Evolutionary conservation across 495 filamentous ascomycete genomes (phyloP).

Genomic region (Trypethelium eluteriae): DNA sequence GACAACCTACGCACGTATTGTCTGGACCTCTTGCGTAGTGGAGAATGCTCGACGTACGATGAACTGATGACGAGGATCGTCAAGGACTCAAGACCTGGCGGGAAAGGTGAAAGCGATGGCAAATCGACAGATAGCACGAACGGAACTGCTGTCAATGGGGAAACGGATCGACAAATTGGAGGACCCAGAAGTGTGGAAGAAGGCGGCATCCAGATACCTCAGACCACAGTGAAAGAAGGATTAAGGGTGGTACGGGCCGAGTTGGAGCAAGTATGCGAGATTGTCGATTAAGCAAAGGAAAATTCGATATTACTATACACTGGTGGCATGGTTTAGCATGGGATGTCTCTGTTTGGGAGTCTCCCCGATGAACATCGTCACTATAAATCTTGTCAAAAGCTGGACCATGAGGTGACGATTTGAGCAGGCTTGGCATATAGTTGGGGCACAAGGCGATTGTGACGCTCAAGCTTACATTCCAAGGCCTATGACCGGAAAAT

Average conservation of each 20-base stretch:
- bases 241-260: conserved; percentile 25
- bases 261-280: conserved; percentile 30
- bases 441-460: no score
- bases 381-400: no score
- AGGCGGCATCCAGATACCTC: conserved; percentile 24
- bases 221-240: conserved; percentile 25
- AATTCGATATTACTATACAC: no score
- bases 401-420: no score
- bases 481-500: no score
- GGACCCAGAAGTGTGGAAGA: conserved; percentile 17
- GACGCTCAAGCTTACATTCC: no score
- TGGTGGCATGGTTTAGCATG: no score
- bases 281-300: conserved; percentile 12
- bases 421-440: no score
- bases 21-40: conserved; percentile 28
- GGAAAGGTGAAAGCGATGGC: background rate
- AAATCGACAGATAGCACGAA: conserved; percentile 12
- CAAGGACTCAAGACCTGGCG: conserved; percentile 17
- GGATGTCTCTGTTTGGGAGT: no score
- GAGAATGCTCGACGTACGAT: conserved; percentile 28
- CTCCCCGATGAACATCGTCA: no score
- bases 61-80: conserved; percentile 26
- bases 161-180: conserved; percentile 8
- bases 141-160: conserved; percentile 17
- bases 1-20: conserved; percentile 25